phyloP scores from a whole-genome alignment of 768 basidiomycete species.

The Cystofilobasidium ferigula region DNA sequence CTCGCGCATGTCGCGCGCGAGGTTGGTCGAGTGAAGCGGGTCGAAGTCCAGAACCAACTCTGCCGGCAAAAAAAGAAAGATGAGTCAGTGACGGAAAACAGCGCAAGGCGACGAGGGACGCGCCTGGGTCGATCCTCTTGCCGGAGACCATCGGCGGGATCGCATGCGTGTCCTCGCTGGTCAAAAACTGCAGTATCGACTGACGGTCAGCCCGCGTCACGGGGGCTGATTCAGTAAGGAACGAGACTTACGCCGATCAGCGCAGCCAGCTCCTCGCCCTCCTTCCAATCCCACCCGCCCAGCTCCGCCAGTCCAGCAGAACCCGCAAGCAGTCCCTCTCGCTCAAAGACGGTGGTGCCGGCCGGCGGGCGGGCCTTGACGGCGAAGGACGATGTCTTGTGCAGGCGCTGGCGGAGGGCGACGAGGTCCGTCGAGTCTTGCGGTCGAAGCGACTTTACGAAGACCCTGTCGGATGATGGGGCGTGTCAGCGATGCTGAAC shows the following conservation, averaged over 20 bases:
- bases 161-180: conserved; percentile 14
- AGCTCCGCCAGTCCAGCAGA: too few species aligned
- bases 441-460: too few species aligned
- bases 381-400: too few species aligned
- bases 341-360: not conserved
- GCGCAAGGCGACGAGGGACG: not conserved
- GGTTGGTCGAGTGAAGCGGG: not conserved
- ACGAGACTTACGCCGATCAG: not conserved
- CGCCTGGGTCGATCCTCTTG: conserved; percentile 9
- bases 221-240: too few species aligned
- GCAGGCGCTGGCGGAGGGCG: too few species aligned
- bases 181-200: not conserved
- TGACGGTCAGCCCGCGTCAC: not conserved
- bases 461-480: too few species aligned
- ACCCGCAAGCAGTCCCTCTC: too few species aligned
- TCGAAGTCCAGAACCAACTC: conserved; percentile 17
- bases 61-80: not conserved
- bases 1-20: not conserved
- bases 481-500: not conserved
- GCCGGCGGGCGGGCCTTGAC: too few species aligned
- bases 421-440: too few species aligned
- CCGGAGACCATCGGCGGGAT: not conserved
- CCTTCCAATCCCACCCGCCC: not conserved
- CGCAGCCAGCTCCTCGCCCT: conserved; percentile 1
- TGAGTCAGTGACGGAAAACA: not conserved